Percentiles rank a stretch among this genome's conserved stretches.
Evolutionary conservation across 2,329 filamentous ascomycete genomes (phyloP).

Genomic region (Teratosphaeria nubilosa): DNA sequence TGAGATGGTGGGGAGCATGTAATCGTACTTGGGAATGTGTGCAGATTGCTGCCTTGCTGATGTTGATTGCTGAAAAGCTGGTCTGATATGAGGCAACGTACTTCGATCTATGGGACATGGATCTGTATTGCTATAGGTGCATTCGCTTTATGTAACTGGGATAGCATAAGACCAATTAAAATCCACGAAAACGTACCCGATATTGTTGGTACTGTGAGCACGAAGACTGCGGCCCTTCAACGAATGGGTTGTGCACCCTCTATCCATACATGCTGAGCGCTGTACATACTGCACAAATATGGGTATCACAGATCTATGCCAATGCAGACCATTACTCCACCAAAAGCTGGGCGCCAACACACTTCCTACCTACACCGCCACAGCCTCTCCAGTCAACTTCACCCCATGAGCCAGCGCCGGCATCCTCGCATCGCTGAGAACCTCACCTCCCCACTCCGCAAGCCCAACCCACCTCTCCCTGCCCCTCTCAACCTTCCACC

Average conservation of each 20-base stretch:
- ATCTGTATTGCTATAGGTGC: neutral
- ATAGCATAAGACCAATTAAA: neutral
- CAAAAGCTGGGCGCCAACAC: neutral
- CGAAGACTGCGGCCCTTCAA: neutral
- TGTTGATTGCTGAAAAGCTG: neutral
- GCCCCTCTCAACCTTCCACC: constrained; percentile 56
- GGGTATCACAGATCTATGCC: neutral
- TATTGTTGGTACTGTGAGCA: no score
- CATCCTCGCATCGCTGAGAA: constrained; percentile 8
- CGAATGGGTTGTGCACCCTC: neutral
- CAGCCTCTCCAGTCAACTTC: neutral
- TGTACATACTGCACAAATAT: neutral
- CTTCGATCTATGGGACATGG: neutral
- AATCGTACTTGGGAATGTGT: neutral
- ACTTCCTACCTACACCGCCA: neutral
- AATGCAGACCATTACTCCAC: neutral
- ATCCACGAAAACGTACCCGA: no score
- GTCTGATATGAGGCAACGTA: neutral
- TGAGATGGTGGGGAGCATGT: neutral
- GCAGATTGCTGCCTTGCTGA: no score
- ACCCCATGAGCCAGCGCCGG: neutral
- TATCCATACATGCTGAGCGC: neutral
- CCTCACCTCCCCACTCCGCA: constrained; percentile 24
- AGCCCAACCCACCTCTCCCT: constrained; percentile 52
- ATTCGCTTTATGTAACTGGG: neutral